phyloP scores from a whole-genome alignment of 768 basidiomycete genomes.

The Boletus rubropictus region DNA sequence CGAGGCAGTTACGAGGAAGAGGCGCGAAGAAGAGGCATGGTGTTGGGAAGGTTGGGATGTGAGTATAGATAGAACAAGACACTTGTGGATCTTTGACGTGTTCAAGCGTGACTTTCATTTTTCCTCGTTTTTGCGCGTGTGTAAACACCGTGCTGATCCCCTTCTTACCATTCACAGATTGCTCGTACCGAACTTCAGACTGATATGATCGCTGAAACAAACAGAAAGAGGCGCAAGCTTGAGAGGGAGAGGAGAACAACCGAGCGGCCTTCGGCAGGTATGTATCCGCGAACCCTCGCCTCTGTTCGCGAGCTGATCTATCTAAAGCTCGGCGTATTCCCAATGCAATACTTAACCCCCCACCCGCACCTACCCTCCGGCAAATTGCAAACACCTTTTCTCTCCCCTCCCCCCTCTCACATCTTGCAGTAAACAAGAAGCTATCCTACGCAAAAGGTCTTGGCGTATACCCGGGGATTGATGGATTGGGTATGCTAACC shows the following conservation, averaged over 20 bases:
- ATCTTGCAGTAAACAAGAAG: conserved; percentile 19
- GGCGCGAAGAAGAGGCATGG: conserved; percentile 64
- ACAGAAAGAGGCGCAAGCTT: conserved; percentile 75
- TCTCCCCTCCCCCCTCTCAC: conserved; percentile 31
- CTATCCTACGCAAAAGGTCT: conserved; percentile 17
- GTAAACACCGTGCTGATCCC: conserved; percentile 5
- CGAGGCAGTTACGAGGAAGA: conserved; percentile 52
- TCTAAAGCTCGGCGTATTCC: conserved; percentile 55
- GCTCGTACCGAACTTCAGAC: conserved; percentile 75
- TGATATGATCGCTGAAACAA: conserved; percentile 85
- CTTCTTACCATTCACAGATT: conserved; percentile 38
- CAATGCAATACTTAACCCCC: conserved; percentile 42
- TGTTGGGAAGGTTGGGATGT: conserved; percentile 95
- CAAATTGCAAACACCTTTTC: conserved; percentile 60
- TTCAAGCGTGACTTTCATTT: conserved; percentile 3
- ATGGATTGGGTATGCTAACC: conserved; percentile 15
- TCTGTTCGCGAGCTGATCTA: conserved; percentile 2
- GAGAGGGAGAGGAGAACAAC: conserved; percentile 79
- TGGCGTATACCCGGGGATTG: conserved; percentile 14
- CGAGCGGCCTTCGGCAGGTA: conserved; percentile 74
- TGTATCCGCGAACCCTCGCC: conserved; percentile 19
- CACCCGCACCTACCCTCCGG: conserved; percentile 57
- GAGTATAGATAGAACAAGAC: conserved; percentile 20
- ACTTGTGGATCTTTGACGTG: background rate
- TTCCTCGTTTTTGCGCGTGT: background rate